Evolutionary conservation across 2,329 filamentous ascomycete species (phyloP).

Genomic region (Didymosphaeria variabile): DNA sequence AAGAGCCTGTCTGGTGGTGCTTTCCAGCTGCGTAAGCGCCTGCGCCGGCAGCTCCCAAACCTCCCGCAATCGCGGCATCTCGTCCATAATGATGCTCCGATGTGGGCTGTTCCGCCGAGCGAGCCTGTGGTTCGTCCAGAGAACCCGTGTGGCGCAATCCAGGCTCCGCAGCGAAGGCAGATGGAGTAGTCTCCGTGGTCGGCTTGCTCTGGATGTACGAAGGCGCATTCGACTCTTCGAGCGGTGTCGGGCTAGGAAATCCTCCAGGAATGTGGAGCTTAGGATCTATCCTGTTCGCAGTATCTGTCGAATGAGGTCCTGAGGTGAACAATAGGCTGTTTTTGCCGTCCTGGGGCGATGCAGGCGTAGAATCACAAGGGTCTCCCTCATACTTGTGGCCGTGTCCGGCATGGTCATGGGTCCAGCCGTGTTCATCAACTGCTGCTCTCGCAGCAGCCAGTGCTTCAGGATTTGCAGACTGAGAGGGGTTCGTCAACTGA

Average conservation of each 20-base stretch:
- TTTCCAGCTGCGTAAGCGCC: slow-evolving; percentile 34
- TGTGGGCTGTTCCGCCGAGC: slow-evolving; percentile 16
- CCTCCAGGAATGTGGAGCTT: slow-evolving; percentile 49
- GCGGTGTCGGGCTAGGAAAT: slow-evolving; percentile 42
- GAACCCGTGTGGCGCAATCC: slow-evolving; percentile 37
- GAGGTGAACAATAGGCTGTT: slow-evolving; percentile 23
- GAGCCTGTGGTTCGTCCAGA: slow-evolving; percentile 30
- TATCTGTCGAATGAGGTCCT: slow-evolving; percentile 42
- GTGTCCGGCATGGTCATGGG: slow-evolving; percentile 17
- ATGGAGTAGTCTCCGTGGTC: slow-evolving; percentile 8
- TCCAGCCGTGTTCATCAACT: slow-evolving; percentile 11
- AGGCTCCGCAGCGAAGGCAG: slow-evolving; percentile 19
- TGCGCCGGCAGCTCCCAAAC: slow-evolving; percentile 34
- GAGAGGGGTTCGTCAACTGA: neutral
- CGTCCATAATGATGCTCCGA: slow-evolving; percentile 36
- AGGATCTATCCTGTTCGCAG: slow-evolving; percentile 31
- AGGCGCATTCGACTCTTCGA: slow-evolving; percentile 37
- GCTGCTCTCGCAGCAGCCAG: slow-evolving; percentile 28
- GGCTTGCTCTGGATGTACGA: slow-evolving; percentile 21
- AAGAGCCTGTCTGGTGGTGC: slow-evolving; percentile 17
- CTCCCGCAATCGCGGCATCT: slow-evolving; percentile 38
- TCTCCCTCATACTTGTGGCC: slow-evolving; percentile 33
- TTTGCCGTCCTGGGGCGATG: neutral
- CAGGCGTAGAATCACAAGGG: slow-evolving; percentile 26
- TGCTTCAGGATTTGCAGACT: slow-evolving; percentile 24